A percentile compares a stretch with the other conserved stretches of the same genome.
These are phyloP conservation scores for Penicillium crustosum DNA, from an alignment of 2,329 filamentous ascomycete genomes.

Conservation along the genomic window DNA sequence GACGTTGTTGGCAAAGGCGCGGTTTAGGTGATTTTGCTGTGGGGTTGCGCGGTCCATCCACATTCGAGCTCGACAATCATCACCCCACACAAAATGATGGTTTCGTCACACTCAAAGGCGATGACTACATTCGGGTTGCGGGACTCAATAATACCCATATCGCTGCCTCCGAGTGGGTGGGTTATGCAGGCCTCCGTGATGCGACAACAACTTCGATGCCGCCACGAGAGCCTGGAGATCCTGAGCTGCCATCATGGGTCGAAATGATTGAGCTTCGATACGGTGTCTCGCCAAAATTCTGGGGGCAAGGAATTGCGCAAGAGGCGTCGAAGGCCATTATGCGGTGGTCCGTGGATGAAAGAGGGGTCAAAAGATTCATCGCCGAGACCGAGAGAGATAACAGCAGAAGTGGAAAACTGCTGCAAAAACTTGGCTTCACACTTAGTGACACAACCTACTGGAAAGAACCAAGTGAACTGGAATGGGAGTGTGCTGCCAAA, in stretches of 20 bases:
- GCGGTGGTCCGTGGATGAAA: conserved; percentile 21
- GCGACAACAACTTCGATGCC: conserved; percentile 23
- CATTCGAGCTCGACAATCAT: neutral
- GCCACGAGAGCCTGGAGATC: conserved; percentile 10
- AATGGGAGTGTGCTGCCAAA: conserved; percentile 18
- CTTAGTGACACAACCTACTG: conserved; percentile 23
- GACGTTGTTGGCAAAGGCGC: conserved; percentile 12
- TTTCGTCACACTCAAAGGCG: neutral
- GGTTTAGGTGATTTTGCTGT: conserved; percentile 22
- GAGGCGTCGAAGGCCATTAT: conserved; percentile 25
- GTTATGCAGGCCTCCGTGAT: conserved; percentile 25
- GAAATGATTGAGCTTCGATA: conserved; percentile 32
- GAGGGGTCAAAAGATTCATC: conserved; percentile 24
- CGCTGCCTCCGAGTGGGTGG: conserved; percentile 17
- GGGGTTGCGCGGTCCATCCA: conserved; percentile 8
- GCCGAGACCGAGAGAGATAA: conserved; percentile 30
- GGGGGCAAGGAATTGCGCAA: conserved; percentile 27
- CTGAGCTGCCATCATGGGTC: conserved; percentile 19
- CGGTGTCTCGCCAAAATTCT: conserved; percentile 22
- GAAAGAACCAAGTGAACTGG: conserved; percentile 22
- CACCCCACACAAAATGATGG: neutral
- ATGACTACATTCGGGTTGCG: neutral
- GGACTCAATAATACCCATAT: conserved; percentile 1
- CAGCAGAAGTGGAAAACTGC: conserved; percentile 20
- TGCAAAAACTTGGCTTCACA: conserved; percentile 28